phyloP scores from a whole-genome alignment of 768 basidiomycete genomes.

The Phanerodontia chrysosporium region DNA sequence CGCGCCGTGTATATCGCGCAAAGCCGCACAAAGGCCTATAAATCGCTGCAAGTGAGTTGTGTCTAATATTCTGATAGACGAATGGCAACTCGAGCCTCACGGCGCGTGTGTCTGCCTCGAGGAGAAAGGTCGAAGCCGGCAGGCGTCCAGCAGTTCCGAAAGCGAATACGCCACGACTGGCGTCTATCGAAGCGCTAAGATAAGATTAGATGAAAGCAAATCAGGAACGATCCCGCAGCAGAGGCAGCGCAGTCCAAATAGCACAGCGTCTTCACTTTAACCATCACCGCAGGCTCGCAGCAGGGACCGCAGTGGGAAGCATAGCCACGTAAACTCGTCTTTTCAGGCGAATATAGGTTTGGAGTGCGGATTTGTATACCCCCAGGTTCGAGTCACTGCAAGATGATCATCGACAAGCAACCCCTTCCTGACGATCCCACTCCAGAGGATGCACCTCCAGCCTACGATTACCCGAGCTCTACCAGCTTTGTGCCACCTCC shows the following conservation, averaged over 20 bases:
- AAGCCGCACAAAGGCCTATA: too few species aligned
- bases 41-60: too few species aligned
- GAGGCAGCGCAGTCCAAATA: background rate
- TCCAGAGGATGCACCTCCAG: conserved; percentile 24
- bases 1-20: too few species aligned
- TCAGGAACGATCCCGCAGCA: too few species aligned
- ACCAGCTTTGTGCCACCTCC: background rate
- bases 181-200: background rate
- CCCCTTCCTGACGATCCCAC: conserved; percentile 22
- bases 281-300: conserved; percentile 3
- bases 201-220: conserved; percentile 1
- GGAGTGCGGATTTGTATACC: background rate
- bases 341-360: background rate
- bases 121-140: too few species aligned
- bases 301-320: background rate
- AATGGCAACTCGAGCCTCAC: too few species aligned
- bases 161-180: too few species aligned
- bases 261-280: background rate
- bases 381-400: conserved; percentile 4
- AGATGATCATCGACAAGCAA: conserved; percentile 24
- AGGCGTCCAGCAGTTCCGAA: too few species aligned
- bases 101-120: too few species aligned
- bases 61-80: too few species aligned
- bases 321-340: background rate
- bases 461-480: conserved; percentile 17